Evolutionary conservation across 768 basidiomycete species (phyloP).

Genomic region (Psilocybe subaeruginosa): DNA sequence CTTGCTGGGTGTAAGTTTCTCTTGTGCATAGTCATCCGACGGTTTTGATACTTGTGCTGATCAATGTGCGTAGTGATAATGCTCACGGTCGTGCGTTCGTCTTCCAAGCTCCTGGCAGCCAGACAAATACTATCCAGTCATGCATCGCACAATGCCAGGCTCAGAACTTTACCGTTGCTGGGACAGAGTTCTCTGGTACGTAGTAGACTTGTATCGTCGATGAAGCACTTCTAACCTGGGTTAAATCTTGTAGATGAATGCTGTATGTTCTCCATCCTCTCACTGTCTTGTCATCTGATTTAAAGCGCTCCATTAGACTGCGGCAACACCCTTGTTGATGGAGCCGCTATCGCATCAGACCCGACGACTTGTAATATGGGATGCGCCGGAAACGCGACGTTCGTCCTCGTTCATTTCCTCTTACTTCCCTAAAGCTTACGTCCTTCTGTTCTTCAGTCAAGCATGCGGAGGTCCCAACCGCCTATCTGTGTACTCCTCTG

Average conservation of each 20-base stretch:
- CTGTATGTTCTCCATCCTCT: slow-evolving; percentile 36
- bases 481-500: slow-evolving; percentile 69
- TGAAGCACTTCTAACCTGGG: background rate
- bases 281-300: background rate
- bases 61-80: slow-evolving; percentile 48
- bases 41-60: background rate
- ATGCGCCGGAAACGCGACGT: slow-evolving; percentile 73
- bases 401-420: slow-evolving; percentile 24
- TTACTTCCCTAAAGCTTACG: slow-evolving; percentile 9
- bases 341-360: slow-evolving; percentile 53
- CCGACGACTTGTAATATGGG: slow-evolving; percentile 66
- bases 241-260: slow-evolving; percentile 35
- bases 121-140: slow-evolving; percentile 54
- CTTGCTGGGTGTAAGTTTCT: slow-evolving; percentile 62
- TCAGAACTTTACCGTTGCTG: slow-evolving; percentile 67
- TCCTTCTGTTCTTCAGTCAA: slow-evolving; percentile 39
- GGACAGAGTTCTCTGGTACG: slow-evolving; percentile 63
- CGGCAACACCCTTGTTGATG: slow-evolving; percentile 64
- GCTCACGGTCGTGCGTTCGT: slow-evolving; percentile 63
- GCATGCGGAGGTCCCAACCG: slow-evolving; percentile 76
- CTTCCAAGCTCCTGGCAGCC: slow-evolving; percentile 25
- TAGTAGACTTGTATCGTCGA: slow-evolving; percentile 21
- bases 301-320: slow-evolving; percentile 51
- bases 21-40: background rate
- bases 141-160: slow-evolving; percentile 64